phyloP scores from a whole-genome alignment of 345 rosid species.

The Arabis hirsuta region DNA sequence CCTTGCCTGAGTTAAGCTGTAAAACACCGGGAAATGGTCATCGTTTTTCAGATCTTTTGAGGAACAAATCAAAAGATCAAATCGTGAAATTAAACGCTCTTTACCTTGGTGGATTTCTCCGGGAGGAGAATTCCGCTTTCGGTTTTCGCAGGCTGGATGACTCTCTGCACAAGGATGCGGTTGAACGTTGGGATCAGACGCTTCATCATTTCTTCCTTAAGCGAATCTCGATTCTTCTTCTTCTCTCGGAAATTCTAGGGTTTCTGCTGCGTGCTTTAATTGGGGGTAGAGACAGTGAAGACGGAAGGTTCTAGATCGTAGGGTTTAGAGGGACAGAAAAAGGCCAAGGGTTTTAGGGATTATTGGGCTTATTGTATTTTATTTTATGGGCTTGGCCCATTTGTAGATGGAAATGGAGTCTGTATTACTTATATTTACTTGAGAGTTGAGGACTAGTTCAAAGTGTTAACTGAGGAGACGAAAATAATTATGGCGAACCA shows the following conservation, averaged over 20 bases:
- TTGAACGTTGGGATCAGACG: conserved; percentile 75
- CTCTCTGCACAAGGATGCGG: conserved; percentile 76
- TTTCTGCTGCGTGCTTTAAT: conserved; percentile 12
- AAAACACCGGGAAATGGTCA: neutral
- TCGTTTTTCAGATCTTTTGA: neutral
- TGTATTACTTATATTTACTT: too few relatives aligned
- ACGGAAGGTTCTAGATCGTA: conserved; percentile 40
- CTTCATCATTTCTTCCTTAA: conserved; percentile 60
- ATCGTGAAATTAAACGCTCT: neutral
- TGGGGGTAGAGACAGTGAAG: conserved; percentile 1
- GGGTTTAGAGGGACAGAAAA: conserved; percentile 25
- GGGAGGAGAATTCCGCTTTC: conserved; percentile 81
- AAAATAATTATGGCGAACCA: too few relatives aligned
- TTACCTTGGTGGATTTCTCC: conserved; percentile 67
- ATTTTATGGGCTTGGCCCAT: neutral
- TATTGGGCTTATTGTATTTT: conserved; percentile 27
- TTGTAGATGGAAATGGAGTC: neutral
- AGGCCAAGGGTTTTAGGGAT: conserved; percentile 28
- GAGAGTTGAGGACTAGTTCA: too few relatives aligned
- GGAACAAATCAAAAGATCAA: neutral
- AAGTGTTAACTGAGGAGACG: too few relatives aligned
- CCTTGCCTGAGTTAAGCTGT: conserved; percentile 85
- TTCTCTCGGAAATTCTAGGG: conserved; percentile 17
- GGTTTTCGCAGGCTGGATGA: conserved; percentile 81
- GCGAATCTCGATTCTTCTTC: conserved; percentile 5